Base-by-base conservation (phyloP, 208 protist species). In the Leptomonas seymouri region DNA sequence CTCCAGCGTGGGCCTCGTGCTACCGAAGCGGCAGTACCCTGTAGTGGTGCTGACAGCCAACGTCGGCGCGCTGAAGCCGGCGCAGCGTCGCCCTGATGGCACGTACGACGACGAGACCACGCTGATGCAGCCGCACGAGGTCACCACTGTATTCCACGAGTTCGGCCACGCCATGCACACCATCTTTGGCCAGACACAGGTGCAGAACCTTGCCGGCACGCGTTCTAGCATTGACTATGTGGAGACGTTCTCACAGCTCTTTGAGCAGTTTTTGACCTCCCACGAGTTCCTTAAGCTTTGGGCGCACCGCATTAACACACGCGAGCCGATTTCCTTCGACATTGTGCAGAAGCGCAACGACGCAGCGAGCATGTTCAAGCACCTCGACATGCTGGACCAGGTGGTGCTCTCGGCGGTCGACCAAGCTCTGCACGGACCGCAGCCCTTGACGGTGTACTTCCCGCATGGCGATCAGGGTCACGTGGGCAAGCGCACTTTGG, bases 111-210 rank as follows among this genome's bases (percentile, higher is more conserved):
- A 93, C 69, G 89, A 98, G 76, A 71, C 84, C 7, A 94, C 89
- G 1, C 77, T 96, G 11, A 89, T 98, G 80, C 76, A 89, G 42
- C 89, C 88, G 39, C 81, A 81, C 67, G 93, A 98, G 80, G 93
- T 98, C 11, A 93, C 81, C 20, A 98, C 96, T 3, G 66, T 97
- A 9, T 98, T 98, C 62, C 96, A 98, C 77, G 96, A 98, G 76
- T 97, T 98, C 59, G 96, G 96, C 18, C 96, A 98, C 67, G 87
- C 91, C 12, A 87, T 98, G 86, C 94, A 98, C 78, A 96, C 93
- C 44, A 96, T 98, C 60, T 96, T 97, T 89, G 91, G 89, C 16
- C 90, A 97, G 78, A 97, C 93, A 5, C 78, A 82, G 31, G 93
- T 96, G 55, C 95, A 97, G 76, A 97, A 97, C 82, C 75, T 97